These are phyloP conservation scores for Colletotrichum sp. DNA, from an alignment of 2,329 filamentous ascomycete genomes.

Conservation along the genomic window DNA sequence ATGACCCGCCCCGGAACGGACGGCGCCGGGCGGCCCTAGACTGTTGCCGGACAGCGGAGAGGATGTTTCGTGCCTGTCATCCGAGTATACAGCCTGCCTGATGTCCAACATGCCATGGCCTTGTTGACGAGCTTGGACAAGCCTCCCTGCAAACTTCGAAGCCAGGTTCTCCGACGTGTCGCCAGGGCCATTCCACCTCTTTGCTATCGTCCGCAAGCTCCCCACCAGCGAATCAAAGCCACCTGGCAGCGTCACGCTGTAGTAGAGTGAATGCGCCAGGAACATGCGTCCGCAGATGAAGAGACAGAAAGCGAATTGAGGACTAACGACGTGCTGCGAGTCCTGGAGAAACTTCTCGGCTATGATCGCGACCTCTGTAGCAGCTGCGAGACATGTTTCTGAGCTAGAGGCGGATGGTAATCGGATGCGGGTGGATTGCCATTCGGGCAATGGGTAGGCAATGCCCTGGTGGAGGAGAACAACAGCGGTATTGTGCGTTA, in stretches of 20 bases:
- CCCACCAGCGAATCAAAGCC: constrained; percentile 37
- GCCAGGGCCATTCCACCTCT: constrained; percentile 38
- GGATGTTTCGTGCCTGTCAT: constrained; percentile 21
- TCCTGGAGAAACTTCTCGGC: constrained; percentile 38
- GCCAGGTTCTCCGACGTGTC: constrained; percentile 33
- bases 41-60: not conserved
- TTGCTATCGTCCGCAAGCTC: constrained; percentile 38
- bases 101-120: constrained; percentile 34
- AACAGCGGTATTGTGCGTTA: constrained; percentile 47
- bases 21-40: not conserved
- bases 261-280: constrained; percentile 36
- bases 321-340: constrained; percentile 31
- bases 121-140: constrained; percentile 30
- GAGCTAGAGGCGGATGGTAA: constrained; percentile 42
- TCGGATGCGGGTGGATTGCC: constrained; percentile 31
- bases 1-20: not conserved
- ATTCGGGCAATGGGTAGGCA: constrained; percentile 38
- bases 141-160: constrained; percentile 35
- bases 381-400: constrained; percentile 44
- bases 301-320: constrained; percentile 43
- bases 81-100: constrained; percentile 36
- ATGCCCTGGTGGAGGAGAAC: constrained; percentile 46
- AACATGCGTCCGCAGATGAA: constrained; percentile 40
- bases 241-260: constrained; percentile 28
- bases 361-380: constrained; percentile 42